Evolutionary conservation across 208 protist species (phyloP).

Genomic region (Balamuthia mandrillaris): DNA sequence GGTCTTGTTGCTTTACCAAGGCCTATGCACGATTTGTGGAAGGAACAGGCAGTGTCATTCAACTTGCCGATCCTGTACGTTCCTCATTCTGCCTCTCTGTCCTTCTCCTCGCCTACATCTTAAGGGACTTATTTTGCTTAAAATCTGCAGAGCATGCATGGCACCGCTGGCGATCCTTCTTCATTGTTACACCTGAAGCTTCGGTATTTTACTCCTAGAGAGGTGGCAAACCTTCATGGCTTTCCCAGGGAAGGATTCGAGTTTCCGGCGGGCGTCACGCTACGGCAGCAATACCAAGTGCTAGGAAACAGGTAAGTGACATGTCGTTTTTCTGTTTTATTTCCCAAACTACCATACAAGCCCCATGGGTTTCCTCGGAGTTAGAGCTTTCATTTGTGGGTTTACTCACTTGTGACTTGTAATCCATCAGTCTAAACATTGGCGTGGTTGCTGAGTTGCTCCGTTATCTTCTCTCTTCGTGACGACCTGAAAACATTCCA

Average conservation of each 20-base stretch:
- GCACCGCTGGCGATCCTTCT: no score
- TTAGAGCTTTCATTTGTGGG: no score
- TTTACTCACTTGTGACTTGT: no score
- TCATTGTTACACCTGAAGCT: background rate
- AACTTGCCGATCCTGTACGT: no score
- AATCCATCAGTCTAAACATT: conserved; percentile 18
- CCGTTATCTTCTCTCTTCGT: background rate
- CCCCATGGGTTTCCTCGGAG: no score
- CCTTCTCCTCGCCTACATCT: no score
- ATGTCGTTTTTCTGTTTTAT: no score
- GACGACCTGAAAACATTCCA: no score
- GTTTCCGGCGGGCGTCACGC: background rate
- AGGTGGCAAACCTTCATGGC: background rate
- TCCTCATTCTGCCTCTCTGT: no score
- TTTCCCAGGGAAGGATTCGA: background rate
- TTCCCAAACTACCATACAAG: no score
- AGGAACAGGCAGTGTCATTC: background rate
- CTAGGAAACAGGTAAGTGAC: conserved; percentile 19
- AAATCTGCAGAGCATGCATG: no score
- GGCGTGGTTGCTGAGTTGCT: background rate
- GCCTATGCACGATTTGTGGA: conserved; percentile 18
- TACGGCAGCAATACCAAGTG: background rate
- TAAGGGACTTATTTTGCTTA: no score
- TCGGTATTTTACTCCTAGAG: conserved; percentile 6
- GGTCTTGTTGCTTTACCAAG: conserved; percentile 22